These are phyloP conservation scores for Pseudocercospora vitis DNA, from an alignment of 2,329 filamentous ascomycete genomes.

Conservation along the genomic window DNA sequence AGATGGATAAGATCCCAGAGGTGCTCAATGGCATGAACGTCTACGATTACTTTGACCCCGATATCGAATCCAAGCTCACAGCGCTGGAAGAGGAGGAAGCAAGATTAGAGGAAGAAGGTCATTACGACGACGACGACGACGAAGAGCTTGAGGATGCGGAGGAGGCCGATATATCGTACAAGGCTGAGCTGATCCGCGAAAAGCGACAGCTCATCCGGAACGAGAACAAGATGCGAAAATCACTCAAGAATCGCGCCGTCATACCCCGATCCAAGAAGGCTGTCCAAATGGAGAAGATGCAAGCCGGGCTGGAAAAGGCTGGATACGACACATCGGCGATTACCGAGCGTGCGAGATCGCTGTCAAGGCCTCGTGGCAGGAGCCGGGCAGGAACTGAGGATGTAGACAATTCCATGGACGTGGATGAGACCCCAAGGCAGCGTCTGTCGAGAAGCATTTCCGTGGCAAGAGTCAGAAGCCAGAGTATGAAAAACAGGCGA, in stretches of 20 bases:
- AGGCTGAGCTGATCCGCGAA: constrained; percentile 93
- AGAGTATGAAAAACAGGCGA: constrained; percentile 65
- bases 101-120: constrained; percentile 84
- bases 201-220: constrained; percentile 91
- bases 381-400: constrained; percentile 57
- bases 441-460: constrained; percentile 53
- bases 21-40: constrained; percentile 95
- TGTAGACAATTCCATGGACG: constrained; percentile 71
- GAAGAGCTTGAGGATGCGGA: constrained; percentile 83
- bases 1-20: constrained; percentile 93
- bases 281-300: constrained; percentile 83
- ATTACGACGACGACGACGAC: constrained; percentile 82
- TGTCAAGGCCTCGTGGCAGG: constrained; percentile 69
- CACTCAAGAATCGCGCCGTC: constrained; percentile 92
- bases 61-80: constrained; percentile 89
- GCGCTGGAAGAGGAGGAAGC: constrained; percentile 95
- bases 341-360: constrained; percentile 68
- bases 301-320: constrained; percentile 78
- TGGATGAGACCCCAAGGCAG: constrained; percentile 44
- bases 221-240: constrained; percentile 92
- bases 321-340: constrained; percentile 81
- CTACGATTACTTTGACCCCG: constrained; percentile 94
- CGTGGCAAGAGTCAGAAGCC: constrained; percentile 68
- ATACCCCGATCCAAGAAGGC: constrained; percentile 81
- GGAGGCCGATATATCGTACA: constrained; percentile 81